Evolutionary conservation across 345 rosid species (phyloP), one percentile per base, ranked within the genome.

Genomic region (Brassica incana): DNA sequence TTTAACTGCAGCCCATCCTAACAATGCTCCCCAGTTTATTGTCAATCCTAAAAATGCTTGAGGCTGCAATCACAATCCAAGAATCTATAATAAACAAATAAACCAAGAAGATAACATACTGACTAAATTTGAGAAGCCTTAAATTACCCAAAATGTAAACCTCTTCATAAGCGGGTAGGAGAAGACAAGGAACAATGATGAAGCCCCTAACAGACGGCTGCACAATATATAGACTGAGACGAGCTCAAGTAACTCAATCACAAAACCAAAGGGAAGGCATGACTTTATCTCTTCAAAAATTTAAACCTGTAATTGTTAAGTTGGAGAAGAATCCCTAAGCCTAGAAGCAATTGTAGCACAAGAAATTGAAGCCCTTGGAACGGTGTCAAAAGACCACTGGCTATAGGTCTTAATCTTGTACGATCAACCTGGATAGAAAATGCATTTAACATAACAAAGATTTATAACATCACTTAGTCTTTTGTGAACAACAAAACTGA

Each of bases 151-250:
- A 85, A 88, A 94, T 40, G 98, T 92, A 65, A 92, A 80, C 76
- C 98, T 95, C 90, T 95, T 95, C 97, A 91, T 91, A 50, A 95
- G 89, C n/a, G 95, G 99, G 77, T 92, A 92, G 64, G 99, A 86
- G 83, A 94, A 95, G 85, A 92, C 99, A n/a, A 92, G 91, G 62
- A 95, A 76, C 91, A 95, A 85, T 73, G 97, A 91, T n/a, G 97
- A 90, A 73, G 94, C 93, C 79, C 99, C 98, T 75, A 95, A 79
- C 64, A 92, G 79, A 69, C 86, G 85, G 85, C 95, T 92, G 93
- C 81, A 67, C 75, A 80, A 77, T 27, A 79, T 56, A 75, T 12
- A 14, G 73, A 76, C 59, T 62, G 68, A 20, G 43, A 74, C 84
- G 48, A 84, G 80, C 64, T 62, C 71, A 30, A 78, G 32, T 71